These are phyloP conservation scores for Dendrobium huoshanense DNA, from an alignment of 106 monocot genomes.

Conservation along the genomic window DNA sequence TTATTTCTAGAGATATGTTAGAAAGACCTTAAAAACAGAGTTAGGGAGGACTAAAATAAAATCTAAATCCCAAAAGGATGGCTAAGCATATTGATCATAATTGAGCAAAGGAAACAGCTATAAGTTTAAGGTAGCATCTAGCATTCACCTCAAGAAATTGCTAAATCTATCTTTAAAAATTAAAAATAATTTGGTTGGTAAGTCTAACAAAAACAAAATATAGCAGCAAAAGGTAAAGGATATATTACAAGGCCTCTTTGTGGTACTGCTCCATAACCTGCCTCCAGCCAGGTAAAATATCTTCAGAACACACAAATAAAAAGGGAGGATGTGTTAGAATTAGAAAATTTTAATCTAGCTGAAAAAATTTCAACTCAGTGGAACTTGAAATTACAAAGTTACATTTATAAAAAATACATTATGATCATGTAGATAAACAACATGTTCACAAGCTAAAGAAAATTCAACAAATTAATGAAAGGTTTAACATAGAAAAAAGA, in stretches of 20 bases:
- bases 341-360: not conserved
- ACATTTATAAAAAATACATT: not conserved
- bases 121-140: not conserved
- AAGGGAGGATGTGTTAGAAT: not conserved
- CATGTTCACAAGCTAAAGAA: not conserved
- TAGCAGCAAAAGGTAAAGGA: not conserved
- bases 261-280: conserved; percentile 86
- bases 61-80: not conserved
- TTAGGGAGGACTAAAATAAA: not conserved
- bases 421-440: not conserved
- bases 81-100: not conserved
- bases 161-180: not conserved
- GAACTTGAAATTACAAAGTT: not conserved
- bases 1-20: not conserved
- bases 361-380: not conserved
- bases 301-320: conserved; percentile 25
- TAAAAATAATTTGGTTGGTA: not conserved
- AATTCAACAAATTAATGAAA: not conserved
- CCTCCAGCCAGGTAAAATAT: conserved; percentile 81
- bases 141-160: not conserved
- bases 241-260: conserved; percentile 71
- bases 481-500: too few relatives aligned
- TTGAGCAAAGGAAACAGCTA: not conserved
- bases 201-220: not conserved
- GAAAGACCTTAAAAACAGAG: not conserved